Evolutionary conservation across 2,329 filamentous ascomycete species (phyloP).

Genomic region (Periglandula ipomoeae): DNA sequence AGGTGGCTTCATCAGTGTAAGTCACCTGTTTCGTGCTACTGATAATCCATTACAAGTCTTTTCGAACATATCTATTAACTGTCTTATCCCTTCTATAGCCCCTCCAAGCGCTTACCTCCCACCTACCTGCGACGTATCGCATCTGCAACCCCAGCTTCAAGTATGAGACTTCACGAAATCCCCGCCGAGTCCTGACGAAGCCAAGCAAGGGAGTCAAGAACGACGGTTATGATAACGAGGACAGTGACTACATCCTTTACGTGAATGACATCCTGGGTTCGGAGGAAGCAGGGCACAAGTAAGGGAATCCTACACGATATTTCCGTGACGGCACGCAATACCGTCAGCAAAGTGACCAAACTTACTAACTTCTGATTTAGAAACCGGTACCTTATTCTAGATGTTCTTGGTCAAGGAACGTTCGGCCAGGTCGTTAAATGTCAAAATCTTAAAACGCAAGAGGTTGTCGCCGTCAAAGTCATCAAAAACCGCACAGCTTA

Average conservation of each 20-base stretch:
- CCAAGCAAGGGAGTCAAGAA: slow-evolving; percentile 98
- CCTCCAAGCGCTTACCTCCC: slow-evolving; percentile 86
- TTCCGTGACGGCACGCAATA: not conserved
- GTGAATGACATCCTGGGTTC: slow-evolving; percentile 98
- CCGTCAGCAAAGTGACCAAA: not conserved
- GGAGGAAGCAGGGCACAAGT: slow-evolving; percentile 97
- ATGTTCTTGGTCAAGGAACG: slow-evolving; percentile 93
- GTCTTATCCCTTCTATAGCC: slow-evolving; percentile 47
- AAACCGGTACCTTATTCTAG: slow-evolving; percentile 93
- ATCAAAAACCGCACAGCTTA: slow-evolving; percentile 99
- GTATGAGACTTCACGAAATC: slow-evolving; percentile 96
- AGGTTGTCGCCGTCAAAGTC: slow-evolving; percentile 97
- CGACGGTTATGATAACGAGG: slow-evolving; percentile 97
- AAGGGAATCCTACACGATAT: slow-evolving; percentile 23
- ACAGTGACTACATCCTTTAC: slow-evolving; percentile 98
- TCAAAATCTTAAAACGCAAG: slow-evolving; percentile 95
- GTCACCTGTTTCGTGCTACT: slow-evolving; percentile 21
- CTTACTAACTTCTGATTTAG: slow-evolving; percentile 29
- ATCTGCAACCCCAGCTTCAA: slow-evolving; percentile 98
- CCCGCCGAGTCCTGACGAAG: slow-evolving; percentile 89
- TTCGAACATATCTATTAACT: not conserved
- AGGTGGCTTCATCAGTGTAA: slow-evolving; percentile 93
- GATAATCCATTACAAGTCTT: not conserved
- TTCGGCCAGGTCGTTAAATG: slow-evolving; percentile 99
- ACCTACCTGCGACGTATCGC: slow-evolving; percentile 89